A percentile compares a stretch with the other conserved stretches of the same genome.
Evolutionary conservation across 2,329 filamentous ascomycete genomes (phyloP).

Genomic region (Purpureocillium lavendulum): DNA sequence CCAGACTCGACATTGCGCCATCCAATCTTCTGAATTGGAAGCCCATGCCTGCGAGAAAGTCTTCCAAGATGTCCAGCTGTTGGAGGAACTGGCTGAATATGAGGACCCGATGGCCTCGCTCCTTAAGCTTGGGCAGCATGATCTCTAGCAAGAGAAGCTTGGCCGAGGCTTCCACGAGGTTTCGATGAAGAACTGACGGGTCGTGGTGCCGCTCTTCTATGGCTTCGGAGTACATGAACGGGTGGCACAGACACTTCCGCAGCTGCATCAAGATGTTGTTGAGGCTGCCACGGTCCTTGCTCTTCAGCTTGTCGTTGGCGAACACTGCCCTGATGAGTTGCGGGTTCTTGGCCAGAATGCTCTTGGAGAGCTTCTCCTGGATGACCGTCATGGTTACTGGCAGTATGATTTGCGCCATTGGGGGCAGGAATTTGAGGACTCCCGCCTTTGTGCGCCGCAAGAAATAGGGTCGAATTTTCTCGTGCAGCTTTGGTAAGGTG

Average conservation of each 20-base stretch:
- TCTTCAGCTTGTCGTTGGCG: conserved; percentile 56
- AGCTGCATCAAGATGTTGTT: conserved; percentile 96
- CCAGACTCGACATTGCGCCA: conserved; percentile 68
- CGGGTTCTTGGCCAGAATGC: conserved; percentile 84
- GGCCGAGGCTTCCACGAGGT: conserved; percentile 82
- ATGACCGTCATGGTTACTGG: conserved; percentile 92
- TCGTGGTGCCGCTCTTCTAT: conserved; percentile 76
- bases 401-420: conserved; percentile 90
- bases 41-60: conserved; percentile 73
- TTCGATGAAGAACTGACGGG: conserved; percentile 57
- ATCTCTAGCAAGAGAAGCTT: conserved; percentile 79
- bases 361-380: conserved; percentile 91
- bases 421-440: conserved; percentile 83
- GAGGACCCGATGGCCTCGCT: conserved; percentile 80
- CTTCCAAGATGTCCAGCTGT: conserved; percentile 84
- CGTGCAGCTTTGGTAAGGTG: conserved; percentile 72
- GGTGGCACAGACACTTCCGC: conserved; percentile 89
- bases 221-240: conserved; percentile 83
- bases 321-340: conserved; percentile 85
- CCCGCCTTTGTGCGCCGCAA: conserved; percentile 76
- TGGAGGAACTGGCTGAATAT: conserved; percentile 94
- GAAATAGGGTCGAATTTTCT: conserved; percentile 68
- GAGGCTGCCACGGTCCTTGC: conserved; percentile 66
- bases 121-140: conserved; percentile 79
- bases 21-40: conserved; percentile 74